Evolutionary conservation across 164 flowering plant genomes (phyloP).

Genomic region (Sextonia rubra): DNA sequence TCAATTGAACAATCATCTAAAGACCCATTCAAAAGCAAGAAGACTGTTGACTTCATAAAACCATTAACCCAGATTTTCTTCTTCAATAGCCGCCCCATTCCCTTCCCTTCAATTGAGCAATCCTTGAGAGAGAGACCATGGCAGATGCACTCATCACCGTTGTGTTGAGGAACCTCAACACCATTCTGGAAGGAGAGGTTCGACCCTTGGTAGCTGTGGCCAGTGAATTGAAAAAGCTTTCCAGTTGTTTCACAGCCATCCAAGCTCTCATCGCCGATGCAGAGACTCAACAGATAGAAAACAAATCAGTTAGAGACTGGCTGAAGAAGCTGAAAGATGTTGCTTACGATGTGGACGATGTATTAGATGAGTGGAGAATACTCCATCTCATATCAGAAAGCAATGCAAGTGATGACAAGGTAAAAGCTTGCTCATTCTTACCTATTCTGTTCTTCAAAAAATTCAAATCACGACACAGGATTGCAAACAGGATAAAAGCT

Average conservation of each 20-base stretch:
- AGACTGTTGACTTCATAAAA: no score
- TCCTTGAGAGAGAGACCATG: background rate
- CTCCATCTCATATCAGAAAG: background rate
- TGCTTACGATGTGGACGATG: constrained; percentile 9
- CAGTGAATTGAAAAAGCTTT: background rate
- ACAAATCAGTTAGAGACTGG: constrained; percentile 1
- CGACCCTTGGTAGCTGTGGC: constrained; percentile 7
- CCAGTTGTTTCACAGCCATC: constrained; percentile 5
- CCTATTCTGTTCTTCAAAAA: background rate
- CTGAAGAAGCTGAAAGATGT: constrained; percentile 2
- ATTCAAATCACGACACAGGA: no score
- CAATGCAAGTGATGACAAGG: background rate
- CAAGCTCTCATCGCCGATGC: constrained; percentile 7
- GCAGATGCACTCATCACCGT: background rate
- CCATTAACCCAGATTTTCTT: no score
- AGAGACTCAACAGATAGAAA: background rate
- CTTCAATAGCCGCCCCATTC: no score
- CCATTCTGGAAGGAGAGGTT: background rate
- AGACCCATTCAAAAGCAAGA: no score
- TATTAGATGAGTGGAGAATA: constrained; percentile 4
- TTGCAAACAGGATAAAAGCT: background rate
- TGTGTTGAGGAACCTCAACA: background rate
- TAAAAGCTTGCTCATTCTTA: background rate
- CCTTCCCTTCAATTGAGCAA: no score
- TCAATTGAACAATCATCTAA: no score